Percentiles rank a stretch among this genome's conserved stretches.
These are phyloP conservation scores for Escovopsis sp. DNA, from an alignment of 2,329 filamentous ascomycete genomes.

Conservation along the genomic window DNA sequence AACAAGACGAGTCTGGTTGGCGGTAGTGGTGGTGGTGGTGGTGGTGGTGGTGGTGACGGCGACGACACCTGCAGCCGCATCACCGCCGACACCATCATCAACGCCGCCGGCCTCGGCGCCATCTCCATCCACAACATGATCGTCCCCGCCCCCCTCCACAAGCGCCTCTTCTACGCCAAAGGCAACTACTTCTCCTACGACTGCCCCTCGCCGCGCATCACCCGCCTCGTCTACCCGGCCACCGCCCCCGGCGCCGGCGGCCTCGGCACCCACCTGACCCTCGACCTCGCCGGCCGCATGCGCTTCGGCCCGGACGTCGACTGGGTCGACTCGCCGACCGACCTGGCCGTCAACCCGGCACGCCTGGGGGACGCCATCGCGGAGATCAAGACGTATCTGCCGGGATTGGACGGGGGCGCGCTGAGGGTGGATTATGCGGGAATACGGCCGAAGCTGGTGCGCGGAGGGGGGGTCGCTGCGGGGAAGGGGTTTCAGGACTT, in stretches of 20 bases:
- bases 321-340: conserved; percentile 60
- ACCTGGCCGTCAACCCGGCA: conserved; percentile 51
- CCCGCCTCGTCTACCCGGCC: conserved; percentile 73
- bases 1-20: no score
- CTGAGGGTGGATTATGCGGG: conserved; percentile 78
- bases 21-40: no score
- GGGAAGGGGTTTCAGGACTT: conserved; percentile 71
- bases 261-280: conserved; percentile 81
- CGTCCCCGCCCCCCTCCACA: conserved; percentile 39
- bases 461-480: conserved; percentile 41
- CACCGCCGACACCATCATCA: conserved; percentile 64
- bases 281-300: conserved; percentile 71
- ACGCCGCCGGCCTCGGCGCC: conserved; percentile 71
- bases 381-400: conserved; percentile 69
- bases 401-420: conserved; percentile 47
- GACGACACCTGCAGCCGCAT: conserved; percentile 23
- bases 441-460: conserved; percentile 69
- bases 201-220: conserved; percentile 44
- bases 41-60: no score
- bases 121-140: conserved; percentile 71
- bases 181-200: conserved; percentile 88
- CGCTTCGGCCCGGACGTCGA: conserved; percentile 93
- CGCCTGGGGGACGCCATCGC: conserved; percentile 51
- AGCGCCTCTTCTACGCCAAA: conserved; percentile 68
- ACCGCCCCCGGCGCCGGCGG: conserved; percentile 70